phyloP scores from a whole-genome alignment of 306 rosid species.

The Lathyrus tuberosus region DNA sequence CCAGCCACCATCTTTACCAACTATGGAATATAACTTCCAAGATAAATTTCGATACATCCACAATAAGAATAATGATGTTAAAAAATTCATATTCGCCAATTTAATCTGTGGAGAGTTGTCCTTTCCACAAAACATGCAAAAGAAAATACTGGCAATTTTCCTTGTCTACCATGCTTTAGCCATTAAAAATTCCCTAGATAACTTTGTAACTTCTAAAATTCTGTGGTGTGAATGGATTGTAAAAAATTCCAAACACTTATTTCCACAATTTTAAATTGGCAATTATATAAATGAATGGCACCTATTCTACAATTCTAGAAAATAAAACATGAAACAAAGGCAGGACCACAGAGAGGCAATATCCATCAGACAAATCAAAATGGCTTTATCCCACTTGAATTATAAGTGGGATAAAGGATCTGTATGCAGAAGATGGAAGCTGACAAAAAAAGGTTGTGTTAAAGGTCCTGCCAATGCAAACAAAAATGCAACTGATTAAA shows the following conservation, averaged over 20 bases:
- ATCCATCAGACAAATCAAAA: constrained; percentile 1
- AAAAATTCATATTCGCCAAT: constrained; percentile 12
- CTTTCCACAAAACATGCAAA: neutral
- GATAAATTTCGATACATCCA: constrained; percentile 8
- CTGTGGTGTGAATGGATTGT: neutral
- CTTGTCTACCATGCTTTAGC: neutral
- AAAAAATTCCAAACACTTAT: neutral
- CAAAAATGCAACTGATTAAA: neutral
- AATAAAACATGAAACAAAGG: neutral
- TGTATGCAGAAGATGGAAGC: neutral
- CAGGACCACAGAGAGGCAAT: constrained; percentile 7
- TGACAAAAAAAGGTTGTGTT: neutral
- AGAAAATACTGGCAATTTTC: neutral
- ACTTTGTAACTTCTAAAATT: constrained; percentile 11
- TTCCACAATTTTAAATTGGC: neutral
- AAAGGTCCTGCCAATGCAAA: neutral
- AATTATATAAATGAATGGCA: constrained; percentile 7
- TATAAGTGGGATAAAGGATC: neutral
- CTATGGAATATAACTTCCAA: constrained; percentile 3
- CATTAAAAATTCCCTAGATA: neutral
- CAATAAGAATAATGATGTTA: constrained; percentile 30
- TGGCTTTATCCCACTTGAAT: neutral
- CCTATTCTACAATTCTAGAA: neutral
- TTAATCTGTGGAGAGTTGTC: constrained; percentile 2
- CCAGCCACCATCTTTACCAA: constrained; percentile 7